Conservation (phyloP, 2,329 filamentous ascomycete genomes). For the Trichoderma cornu-damae region DNA sequence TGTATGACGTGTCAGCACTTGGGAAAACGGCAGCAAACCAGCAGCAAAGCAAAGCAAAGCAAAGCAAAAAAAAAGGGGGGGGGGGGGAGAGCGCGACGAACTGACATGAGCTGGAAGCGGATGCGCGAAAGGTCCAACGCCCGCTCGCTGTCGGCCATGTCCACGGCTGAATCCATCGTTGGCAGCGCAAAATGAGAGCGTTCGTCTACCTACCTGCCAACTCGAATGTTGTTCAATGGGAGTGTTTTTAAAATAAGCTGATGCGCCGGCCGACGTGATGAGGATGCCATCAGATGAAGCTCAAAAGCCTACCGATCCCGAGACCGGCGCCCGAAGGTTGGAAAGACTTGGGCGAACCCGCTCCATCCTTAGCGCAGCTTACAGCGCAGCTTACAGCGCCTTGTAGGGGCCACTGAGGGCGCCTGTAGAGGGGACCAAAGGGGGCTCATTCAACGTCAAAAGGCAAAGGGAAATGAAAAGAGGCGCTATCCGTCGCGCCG, state of each 20-base stretch:
- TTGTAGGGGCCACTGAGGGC: no score
- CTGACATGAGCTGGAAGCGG: slow-evolving; percentile 87
- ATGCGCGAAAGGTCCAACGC: slow-evolving; percentile 88
- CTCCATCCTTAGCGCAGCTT: slow-evolving; percentile 7
- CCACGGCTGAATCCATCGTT: slow-evolving; percentile 82
- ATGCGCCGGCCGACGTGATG: not conserved
- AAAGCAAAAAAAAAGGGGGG: no score
- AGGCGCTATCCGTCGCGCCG: no score
- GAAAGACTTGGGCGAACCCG: slow-evolving; percentile 1
- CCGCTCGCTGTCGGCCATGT: slow-evolving; percentile 76
- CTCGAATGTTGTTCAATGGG: not conserved
- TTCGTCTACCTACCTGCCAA: not conserved
- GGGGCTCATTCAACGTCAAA: no score
- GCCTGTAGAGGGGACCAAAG: no score
- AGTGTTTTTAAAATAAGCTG: not conserved
- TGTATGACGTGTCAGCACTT: slow-evolving; percentile 36
- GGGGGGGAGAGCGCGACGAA: not conserved
- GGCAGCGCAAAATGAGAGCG: not conserved
- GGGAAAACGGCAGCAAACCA: no score
- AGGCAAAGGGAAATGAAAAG: no score
- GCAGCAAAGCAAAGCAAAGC: no score
- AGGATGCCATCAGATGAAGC: not conserved
- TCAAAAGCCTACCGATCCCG: no score
- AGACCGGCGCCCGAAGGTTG: slow-evolving; percentile 10
- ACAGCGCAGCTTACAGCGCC: not conserved